phyloP scores from a whole-genome alignment of 2,329 filamentous ascomycete genomes.

The Plectosphaerella sp. region DNA sequence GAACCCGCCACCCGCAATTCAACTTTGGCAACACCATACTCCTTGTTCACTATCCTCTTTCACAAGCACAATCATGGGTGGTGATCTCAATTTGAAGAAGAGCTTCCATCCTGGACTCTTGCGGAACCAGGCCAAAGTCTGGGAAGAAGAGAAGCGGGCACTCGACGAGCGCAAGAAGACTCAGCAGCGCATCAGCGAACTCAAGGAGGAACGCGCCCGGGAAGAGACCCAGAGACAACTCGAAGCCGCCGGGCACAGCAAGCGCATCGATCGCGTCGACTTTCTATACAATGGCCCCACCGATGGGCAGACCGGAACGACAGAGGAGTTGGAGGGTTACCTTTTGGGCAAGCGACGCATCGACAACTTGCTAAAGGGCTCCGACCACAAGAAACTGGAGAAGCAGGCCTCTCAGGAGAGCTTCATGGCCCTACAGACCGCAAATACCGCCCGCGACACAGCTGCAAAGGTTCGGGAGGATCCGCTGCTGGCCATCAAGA shows the following conservation, averaged over 20 bases:
- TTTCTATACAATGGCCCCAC: conserved; percentile 97
- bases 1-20: conserved; percentile 1
- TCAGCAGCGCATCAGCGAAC: conserved; percentile 85
- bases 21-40: conserved; percentile 2
- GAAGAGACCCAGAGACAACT: conserved; percentile 89
- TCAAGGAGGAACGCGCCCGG: conserved; percentile 87
- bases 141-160: conserved; percentile 87
- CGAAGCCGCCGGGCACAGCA: conserved; percentile 80
- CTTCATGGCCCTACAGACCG: conserved; percentile 59
- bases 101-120: conserved; percentile 90
- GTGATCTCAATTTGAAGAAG: conserved; percentile 92
- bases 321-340: conserved; percentile 91
- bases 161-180: conserved; percentile 93
- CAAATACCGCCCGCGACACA: conserved; percentile 73
- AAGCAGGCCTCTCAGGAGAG: conserved; percentile 63
- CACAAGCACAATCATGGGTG: conserved; percentile 64
- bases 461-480: conserved; percentile 86
- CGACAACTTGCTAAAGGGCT: conserved; percentile 74
- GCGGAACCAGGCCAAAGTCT: conserved; percentile 87
- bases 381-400: conserved; percentile 74
- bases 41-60: background rate
- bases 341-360: conserved; percentile 88
- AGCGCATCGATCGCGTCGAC: conserved; percentile 78
- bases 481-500: conserved; percentile 88
- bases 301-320: conserved; percentile 67